phyloP scores from a whole-genome alignment of 129 eudicot genomes.

The Tagetes erecta region DNA sequence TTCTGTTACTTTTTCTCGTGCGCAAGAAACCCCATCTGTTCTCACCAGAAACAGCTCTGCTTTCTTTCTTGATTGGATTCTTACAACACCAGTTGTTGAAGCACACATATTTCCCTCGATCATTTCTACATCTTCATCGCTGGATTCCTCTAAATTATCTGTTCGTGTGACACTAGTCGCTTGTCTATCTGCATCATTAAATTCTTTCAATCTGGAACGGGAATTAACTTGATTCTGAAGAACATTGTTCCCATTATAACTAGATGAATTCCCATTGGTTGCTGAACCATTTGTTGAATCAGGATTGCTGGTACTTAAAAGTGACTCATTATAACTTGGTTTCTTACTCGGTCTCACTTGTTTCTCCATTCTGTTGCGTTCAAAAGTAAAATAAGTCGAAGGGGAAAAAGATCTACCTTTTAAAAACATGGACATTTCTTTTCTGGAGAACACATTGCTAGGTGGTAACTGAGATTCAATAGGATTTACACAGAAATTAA shows the following conservation, averaged over 20 bases:
- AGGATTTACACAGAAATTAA: constrained; percentile 53
- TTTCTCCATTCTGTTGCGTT: constrained; percentile 51
- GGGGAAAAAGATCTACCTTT: constrained; percentile 60
- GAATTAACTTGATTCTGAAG: constrained; percentile 28
- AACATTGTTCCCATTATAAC: constrained; percentile 33
- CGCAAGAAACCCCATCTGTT: constrained; percentile 94
- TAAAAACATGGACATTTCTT: constrained; percentile 71
- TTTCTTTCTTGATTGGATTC: constrained; percentile 92
- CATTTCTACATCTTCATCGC: constrained; percentile 48
- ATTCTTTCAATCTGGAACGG: constrained; percentile 36
- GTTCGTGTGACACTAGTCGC: constrained; percentile 23
- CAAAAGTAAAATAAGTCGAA: constrained; percentile 50
- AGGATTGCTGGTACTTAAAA: constrained; percentile 14
- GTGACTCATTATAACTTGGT: constrained; percentile 34
- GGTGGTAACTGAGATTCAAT: constrained; percentile 81
- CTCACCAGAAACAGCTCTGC: constrained; percentile 99
- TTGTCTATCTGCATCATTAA: constrained; percentile 34
- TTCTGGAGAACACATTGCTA: constrained; percentile 67
- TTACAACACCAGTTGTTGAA: constrained; percentile 97
- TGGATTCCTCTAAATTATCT: constrained; percentile 30
- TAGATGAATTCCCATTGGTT: constrained; percentile 24
- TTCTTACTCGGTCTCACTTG: constrained; percentile 42
- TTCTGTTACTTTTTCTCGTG: constrained; percentile 95
- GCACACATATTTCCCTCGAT: constrained; percentile 94
- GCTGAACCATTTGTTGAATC: constrained; percentile 48